Conservation (phyloP, 2,329 filamentous ascomycete genomes). For the Calonectria pteridis region DNA sequence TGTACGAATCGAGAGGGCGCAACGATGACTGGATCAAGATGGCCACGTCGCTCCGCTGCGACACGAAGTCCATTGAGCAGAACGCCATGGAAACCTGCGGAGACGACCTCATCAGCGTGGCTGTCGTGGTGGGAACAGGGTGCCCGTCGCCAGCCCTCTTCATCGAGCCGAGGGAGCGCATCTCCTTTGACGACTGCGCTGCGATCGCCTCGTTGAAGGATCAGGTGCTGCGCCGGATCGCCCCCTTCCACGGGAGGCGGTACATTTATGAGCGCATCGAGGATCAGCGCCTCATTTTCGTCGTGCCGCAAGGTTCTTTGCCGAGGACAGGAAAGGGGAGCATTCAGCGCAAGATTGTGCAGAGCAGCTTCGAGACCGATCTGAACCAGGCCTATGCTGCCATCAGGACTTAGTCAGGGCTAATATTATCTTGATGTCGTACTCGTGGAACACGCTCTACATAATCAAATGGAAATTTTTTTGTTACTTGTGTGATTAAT, state of each 20-base stretch:
- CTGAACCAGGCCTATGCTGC: background rate
- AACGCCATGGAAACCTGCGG: background rate
- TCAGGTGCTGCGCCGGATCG: background rate
- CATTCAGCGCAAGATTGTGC: background rate
- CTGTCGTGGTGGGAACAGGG: background rate
- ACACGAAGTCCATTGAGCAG: background rate
- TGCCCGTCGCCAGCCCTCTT: background rate
- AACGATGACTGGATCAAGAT: constrained; percentile 1
- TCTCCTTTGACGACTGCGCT: background rate
- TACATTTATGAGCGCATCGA: background rate
- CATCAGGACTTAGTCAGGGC: background rate
- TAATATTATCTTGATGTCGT: background rate
- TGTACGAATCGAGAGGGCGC: background rate
- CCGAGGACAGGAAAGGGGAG: background rate
- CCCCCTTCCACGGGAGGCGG: background rate
- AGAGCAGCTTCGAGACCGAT: background rate
- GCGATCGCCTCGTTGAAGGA: background rate
- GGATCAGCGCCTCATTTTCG: background rate
- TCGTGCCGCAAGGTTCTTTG: background rate
- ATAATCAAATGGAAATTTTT: background rate
- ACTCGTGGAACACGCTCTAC: background rate
- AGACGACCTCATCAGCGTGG: background rate
- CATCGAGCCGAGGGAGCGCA: background rate
- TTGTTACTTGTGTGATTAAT: background rate
- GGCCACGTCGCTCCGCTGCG: background rate